A percentile compares a stretch with the other conserved stretches of the same genome.
phyloP scores from a whole-genome alignment of 345 rosid species.

The Erodium maritimum region DNA sequence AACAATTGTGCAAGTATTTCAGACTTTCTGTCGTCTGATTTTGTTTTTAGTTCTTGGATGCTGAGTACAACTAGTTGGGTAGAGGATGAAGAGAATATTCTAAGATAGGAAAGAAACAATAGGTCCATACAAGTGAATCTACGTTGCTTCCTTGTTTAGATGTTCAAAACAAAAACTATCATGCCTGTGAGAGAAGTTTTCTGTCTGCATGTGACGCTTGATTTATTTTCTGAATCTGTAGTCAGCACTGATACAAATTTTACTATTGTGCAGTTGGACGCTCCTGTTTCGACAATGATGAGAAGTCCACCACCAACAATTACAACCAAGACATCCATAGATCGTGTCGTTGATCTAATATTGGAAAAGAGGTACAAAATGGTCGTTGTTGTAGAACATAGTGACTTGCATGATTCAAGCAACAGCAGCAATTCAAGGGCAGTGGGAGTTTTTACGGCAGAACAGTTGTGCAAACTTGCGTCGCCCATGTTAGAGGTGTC shows the following conservation, averaged over 20 bases:
- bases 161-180: too few relatives aligned
- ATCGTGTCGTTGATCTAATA: slow-evolving; percentile 46
- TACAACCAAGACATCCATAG: slow-evolving; percentile 39
- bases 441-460: slow-evolving; percentile 54
- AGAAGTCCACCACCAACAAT: slow-evolving; percentile 60
- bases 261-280: slow-evolving; percentile 41
- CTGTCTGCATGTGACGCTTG: background rate
- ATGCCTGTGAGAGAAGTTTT: too few relatives aligned
- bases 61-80: too few relatives aligned
- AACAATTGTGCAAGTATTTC: background rate
- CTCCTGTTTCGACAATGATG: slow-evolving; percentile 47
- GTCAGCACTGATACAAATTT: background rate
- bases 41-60: too few relatives aligned
- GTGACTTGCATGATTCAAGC: slow-evolving; percentile 16
- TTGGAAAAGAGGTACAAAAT: slow-evolving; percentile 48
- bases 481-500: slow-evolving; percentile 14
- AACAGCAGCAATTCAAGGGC: slow-evolving; percentile 26
- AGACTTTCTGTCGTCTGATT: too few relatives aligned
- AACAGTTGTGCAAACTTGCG: slow-evolving; percentile 31
- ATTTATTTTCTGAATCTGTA: background rate
- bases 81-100: too few relatives aligned
- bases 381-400: slow-evolving; percentile 44
- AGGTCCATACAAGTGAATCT: too few relatives aligned
- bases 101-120: too few relatives aligned
- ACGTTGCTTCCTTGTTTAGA: too few relatives aligned